Conservation (phyloP, 1,139 yeast genomes). For the Saccharomyces hybrid region DNA sequence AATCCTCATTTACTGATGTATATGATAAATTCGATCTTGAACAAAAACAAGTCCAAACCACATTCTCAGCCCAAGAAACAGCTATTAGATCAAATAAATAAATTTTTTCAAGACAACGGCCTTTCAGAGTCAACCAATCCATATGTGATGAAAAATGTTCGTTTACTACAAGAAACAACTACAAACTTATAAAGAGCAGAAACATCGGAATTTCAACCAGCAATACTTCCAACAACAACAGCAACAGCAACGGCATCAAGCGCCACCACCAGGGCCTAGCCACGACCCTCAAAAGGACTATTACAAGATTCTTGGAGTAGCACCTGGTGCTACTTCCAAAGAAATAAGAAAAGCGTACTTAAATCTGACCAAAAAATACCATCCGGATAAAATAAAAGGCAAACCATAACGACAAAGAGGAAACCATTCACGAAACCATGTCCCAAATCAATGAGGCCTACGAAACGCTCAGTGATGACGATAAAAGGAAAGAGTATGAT, state of each 20-base stretch:
- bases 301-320: slow-evolving; percentile 68
- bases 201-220: slow-evolving; percentile 32
- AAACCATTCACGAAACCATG: slow-evolving; percentile 74
- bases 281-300: slow-evolving; percentile 53
- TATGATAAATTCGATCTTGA: slow-evolving; percentile 14
- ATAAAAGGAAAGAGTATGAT: slow-evolving; percentile 59
- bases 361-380: slow-evolving; percentile 67
- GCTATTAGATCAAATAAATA: slow-evolving; percentile 16
- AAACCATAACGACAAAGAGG: slow-evolving; percentile 63
- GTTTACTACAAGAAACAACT: slow-evolving; percentile 12
- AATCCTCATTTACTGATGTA: slow-evolving; percentile 26
- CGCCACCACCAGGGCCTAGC: slow-evolving; percentile 35
- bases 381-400: slow-evolving; percentile 79
- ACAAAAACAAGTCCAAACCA: slow-evolving; percentile 8
- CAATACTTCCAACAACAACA: slow-evolving; percentile 38
- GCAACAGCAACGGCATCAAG: slow-evolving; percentile 44
- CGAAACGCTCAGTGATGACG: slow-evolving; percentile 68
- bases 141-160: slow-evolving; percentile 12
- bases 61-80: slow-evolving; percentile 6
- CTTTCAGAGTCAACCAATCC: slow-evolving; percentile 16
- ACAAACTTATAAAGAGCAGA: slow-evolving; percentile 28
- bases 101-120: slow-evolving; percentile 20
- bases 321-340: slow-evolving; percentile 58
- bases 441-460: slow-evolving; percentile 91
- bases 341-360: slow-evolving; percentile 80